Conservation (phyloP, 345 rosid species). For the Eucalyptus camaldulensis region DNA sequence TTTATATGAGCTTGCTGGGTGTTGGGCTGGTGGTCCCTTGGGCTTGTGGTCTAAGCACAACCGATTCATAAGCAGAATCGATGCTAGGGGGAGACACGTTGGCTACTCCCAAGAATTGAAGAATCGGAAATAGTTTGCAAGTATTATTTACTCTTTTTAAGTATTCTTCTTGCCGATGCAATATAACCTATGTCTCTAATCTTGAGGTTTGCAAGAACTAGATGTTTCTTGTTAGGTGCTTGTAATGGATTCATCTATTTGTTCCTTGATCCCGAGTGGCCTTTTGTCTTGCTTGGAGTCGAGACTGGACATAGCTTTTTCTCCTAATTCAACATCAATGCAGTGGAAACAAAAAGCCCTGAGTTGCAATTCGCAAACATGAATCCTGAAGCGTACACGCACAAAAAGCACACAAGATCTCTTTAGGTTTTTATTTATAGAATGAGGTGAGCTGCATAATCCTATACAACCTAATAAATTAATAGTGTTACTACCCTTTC, state of each 20-base stretch:
- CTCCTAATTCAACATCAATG: not conserved
- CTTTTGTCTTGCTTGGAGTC: not conserved
- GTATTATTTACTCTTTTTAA: no score
- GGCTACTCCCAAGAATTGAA: no score
- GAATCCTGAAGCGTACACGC: not conserved
- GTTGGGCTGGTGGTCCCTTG: no score
- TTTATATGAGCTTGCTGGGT: no score
- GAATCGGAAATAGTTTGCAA: no score
- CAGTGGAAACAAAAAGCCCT: not conserved
- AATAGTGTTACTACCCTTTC: not conserved
- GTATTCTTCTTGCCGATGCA: fast-evolving
- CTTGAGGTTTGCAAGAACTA: no score
- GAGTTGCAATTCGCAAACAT: not conserved
- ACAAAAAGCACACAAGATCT: not conserved
- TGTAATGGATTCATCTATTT: not conserved
- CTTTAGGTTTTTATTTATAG: not conserved
- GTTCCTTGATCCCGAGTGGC: not conserved
- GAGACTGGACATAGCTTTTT: not conserved
- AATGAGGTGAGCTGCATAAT: not conserved
- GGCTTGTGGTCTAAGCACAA: no score
- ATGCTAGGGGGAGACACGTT: no score
- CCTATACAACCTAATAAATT: not conserved
- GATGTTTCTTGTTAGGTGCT: no score
- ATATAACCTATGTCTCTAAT: no score
- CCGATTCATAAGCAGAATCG: no score